These are phyloP conservation scores for Spathaspora sp. DNA, from an alignment of 805 yeast species.

Conservation along the genomic window DNA sequence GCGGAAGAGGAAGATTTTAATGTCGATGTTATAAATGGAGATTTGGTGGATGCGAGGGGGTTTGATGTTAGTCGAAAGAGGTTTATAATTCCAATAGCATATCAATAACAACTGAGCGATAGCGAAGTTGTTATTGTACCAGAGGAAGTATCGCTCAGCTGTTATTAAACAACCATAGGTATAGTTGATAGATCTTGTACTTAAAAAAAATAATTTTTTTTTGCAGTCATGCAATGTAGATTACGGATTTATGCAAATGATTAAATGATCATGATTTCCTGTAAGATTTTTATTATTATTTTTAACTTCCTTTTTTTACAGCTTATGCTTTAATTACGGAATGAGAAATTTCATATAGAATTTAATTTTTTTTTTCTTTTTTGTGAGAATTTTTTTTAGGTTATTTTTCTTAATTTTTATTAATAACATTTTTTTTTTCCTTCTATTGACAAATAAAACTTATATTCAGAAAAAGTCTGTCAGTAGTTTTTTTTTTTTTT, in stretches of 20 bases:
- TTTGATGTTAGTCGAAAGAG: conserved; percentile 48
- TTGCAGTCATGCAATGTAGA: too few relatives aligned
- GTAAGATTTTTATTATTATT: neutral
- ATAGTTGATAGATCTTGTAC: neutral
- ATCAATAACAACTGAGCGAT: too few relatives aligned
- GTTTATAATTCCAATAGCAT: conserved; percentile 58
- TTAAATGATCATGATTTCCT: neutral
- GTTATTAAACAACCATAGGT: too few relatives aligned
- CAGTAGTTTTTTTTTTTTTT: neutral
- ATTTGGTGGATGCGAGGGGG: conserved; percentile 69
- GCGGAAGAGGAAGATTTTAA: conserved; percentile 55
- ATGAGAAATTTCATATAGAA: neutral
- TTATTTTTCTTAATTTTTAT: too few relatives aligned
- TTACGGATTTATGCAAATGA: neutral
- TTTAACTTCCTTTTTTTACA: too few relatives aligned
- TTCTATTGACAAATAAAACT: neutral
- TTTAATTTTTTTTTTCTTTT: too few relatives aligned
- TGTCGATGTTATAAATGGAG: conserved; percentile 65
- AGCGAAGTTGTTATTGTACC: too few relatives aligned
- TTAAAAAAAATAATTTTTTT: neutral
- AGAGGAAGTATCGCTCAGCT: too few relatives aligned
- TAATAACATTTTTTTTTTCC: neutral
- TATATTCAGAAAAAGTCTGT: neutral
- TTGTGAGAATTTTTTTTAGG: too few relatives aligned
- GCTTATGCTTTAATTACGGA: neutral